Conservation (phyloP, 257 asterid genomes). For the Nemophila menziesii region DNA sequence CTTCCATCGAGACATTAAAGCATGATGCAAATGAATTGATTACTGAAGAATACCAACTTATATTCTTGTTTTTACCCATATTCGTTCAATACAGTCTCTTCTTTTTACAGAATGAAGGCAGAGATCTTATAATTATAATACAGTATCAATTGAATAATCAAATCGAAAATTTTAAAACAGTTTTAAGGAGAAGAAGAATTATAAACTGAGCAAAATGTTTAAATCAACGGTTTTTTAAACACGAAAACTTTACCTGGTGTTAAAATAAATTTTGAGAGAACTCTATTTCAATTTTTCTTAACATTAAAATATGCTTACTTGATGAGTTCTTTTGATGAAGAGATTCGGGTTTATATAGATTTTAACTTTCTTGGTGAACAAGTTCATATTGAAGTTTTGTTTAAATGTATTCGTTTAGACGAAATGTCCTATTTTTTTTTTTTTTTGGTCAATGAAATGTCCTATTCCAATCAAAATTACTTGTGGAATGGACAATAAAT, state of each 20-base stretch:
- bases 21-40: slow-evolving; percentile 11
- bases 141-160: not conserved
- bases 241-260: too few species aligned
- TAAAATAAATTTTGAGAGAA: not conserved
- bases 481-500: too few species aligned
- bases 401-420: not conserved
- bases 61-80: slow-evolving; percentile 3
- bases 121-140: not conserved
- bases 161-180: too few species aligned
- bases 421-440: too few species aligned
- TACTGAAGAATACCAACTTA: slow-evolving; percentile 6
- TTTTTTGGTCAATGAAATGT: too few species aligned
- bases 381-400: too few species aligned
- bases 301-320: not conserved
- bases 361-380: not conserved
- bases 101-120: too few species aligned
- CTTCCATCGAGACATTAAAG: slow-evolving; percentile 5
- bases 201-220: too few species aligned
- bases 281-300: not conserved
- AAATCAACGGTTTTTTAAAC: too few species aligned
- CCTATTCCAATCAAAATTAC: too few species aligned
- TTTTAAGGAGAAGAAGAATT: not conserved
- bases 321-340: not conserved
- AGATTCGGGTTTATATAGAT: not conserved
- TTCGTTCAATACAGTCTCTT: too few species aligned